A percentile compares a stretch with the other conserved stretches of the same genome.
phyloP scores from a whole-genome alignment of 306 rosid genomes.

The Hylodesmum podocarpum region DNA sequence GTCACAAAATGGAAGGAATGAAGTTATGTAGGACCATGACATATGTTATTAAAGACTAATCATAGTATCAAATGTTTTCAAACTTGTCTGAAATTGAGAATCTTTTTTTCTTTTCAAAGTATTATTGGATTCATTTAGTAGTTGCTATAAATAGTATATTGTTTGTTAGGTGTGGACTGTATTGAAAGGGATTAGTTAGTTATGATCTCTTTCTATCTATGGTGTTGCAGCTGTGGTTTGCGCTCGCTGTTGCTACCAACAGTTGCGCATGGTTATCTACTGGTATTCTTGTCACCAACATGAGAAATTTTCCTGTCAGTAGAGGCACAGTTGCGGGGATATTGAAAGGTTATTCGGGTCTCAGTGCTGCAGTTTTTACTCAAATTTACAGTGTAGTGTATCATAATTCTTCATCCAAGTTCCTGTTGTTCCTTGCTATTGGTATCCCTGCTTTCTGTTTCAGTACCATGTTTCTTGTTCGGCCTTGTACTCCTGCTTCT shows the following conservation, averaged over 20 bases:
- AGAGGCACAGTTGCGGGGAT: constrained; percentile 83
- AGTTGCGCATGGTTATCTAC: constrained; percentile 79
- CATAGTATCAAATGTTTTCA: not conserved
- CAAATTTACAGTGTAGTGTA: constrained; percentile 55
- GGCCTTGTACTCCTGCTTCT: constrained; percentile 76
- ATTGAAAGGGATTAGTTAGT: not conserved
- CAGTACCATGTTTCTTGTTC: constrained; percentile 58
- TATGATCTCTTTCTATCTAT: not conserved
- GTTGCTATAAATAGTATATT: not conserved
- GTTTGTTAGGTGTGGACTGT: not conserved
- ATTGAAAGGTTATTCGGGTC: constrained; percentile 74
- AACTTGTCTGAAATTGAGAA: not conserved
- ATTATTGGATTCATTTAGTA: not conserved
- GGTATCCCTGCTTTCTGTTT: constrained; percentile 70
- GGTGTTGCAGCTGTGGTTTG: constrained; percentile 66
- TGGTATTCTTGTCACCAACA: constrained; percentile 75
- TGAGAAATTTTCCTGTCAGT: constrained; percentile 76
- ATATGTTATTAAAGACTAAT: not conserved
- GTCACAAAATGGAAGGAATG: not conserved
- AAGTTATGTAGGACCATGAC: not conserved
- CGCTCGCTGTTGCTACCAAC: constrained; percentile 62
- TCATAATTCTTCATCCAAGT: constrained; percentile 58
- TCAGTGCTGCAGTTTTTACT: constrained; percentile 76
- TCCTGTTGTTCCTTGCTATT: constrained; percentile 59
- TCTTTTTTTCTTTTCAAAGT: not conserved